A percentile compares a stretch with the other conserved stretches of the same genome.
Conservation (phyloP, 768 basidiomycete genomes). For the Boletus bicolor region DNA sequence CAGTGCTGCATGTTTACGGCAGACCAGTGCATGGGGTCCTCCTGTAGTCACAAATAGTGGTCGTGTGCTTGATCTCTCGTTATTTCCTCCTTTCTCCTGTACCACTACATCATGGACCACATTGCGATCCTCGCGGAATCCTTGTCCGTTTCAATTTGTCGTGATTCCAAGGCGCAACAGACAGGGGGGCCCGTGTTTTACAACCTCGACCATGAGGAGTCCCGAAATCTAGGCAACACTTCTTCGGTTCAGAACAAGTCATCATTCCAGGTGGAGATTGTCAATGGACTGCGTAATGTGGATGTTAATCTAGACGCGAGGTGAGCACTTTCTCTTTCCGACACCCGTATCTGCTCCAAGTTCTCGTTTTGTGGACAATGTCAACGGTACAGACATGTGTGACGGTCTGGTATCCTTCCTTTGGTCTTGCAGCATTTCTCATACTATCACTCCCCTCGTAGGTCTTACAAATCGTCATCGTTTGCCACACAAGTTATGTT, state of each 20-base stretch:
- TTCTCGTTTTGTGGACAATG: constrained; percentile 32
- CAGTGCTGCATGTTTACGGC: neutral
- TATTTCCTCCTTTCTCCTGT: neutral
- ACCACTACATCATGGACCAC: constrained; percentile 14
- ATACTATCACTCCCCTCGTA: constrained; percentile 31
- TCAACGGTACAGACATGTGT: constrained; percentile 29
- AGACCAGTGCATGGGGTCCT: neutral
- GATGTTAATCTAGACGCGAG: constrained; percentile 58
- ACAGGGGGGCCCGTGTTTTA: constrained; percentile 3
- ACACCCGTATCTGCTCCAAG: constrained; percentile 16
- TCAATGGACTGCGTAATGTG: constrained; percentile 61
- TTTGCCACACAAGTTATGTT: constrained; percentile 58
- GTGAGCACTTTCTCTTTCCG: constrained; percentile 47
- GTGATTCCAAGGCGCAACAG: constrained; percentile 7
- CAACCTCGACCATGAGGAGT: constrained; percentile 2
- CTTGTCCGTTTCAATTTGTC: neutral
- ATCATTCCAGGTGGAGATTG: constrained; percentile 43
- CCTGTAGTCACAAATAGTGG: constrained; percentile 4
- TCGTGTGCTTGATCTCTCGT: constrained; percentile 20
- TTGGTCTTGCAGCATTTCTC: constrained; percentile 12
- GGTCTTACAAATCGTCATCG: constrained; percentile 58
- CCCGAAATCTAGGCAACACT: constrained; percentile 31
- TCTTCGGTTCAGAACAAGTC: constrained; percentile 36
- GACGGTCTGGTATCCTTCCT: constrained; percentile 35
- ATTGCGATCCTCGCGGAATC: constrained; percentile 12